These are phyloP conservation scores for Daedalea quercina DNA, from an alignment of 768 basidiomycete genomes.

Conservation along the genomic window DNA sequence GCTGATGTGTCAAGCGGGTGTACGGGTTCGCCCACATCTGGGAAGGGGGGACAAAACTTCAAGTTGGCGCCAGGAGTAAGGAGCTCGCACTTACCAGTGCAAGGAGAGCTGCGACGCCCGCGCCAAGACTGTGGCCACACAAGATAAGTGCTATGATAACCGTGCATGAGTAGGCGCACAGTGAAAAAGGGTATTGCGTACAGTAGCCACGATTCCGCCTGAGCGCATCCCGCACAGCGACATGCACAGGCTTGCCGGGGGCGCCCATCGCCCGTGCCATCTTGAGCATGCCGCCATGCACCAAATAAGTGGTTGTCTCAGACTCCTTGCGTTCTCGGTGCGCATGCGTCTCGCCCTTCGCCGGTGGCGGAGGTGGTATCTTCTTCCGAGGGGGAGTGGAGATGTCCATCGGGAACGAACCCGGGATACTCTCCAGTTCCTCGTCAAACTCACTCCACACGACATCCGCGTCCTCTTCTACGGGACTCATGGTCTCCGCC, in stretches of 20 bases:
- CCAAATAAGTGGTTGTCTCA: constrained; percentile 34
- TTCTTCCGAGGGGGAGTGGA: constrained; percentile 12
- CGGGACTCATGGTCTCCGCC: neutral
- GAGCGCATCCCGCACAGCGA: constrained; percentile 66
- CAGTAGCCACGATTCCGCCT: constrained; percentile 66
- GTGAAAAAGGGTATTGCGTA: constrained; percentile 32
- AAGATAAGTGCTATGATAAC: constrained; percentile 52
- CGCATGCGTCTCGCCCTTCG: constrained; percentile 15
- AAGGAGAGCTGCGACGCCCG: constrained; percentile 71
- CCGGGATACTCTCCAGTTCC: constrained; percentile 19
- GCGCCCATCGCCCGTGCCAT: constrained; percentile 79
- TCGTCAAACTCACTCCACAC: constrained; percentile 14
- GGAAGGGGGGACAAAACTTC: neutral
- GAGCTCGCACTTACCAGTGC: constrained; percentile 47
- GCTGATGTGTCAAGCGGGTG: constrained; percentile 61
- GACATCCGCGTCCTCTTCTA: constrained; percentile 7
- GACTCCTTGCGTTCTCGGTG: neutral
- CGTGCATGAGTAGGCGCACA: neutral
- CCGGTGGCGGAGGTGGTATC: neutral
- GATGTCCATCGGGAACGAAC: constrained; percentile 20
- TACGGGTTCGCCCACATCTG: constrained; percentile 85
- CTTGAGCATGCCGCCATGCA: constrained; percentile 76
- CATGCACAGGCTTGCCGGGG: constrained; percentile 68
- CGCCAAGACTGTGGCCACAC: constrained; percentile 81
- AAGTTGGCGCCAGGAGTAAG: constrained; percentile 3